These are phyloP conservation scores for Gyromitra esculenta DNA, from an alignment of 2,329 filamentous ascomycete species.

Conservation along the genomic window DNA sequence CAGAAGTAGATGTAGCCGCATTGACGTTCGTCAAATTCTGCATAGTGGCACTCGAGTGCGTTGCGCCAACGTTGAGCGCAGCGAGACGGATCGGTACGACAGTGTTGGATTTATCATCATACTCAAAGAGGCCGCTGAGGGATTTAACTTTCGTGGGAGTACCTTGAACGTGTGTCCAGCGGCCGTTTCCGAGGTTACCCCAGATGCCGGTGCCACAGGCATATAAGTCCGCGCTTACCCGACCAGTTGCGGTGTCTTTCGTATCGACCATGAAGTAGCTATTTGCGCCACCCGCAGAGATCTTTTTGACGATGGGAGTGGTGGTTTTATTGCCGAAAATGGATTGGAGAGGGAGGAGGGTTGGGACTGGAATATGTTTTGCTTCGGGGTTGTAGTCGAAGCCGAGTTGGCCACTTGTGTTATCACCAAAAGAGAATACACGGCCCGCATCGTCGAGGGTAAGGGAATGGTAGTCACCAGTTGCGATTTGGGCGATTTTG, in stretches of 20 bases:
- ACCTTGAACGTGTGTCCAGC: slow-evolving; percentile 86
- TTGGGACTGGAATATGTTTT: slow-evolving; percentile 74
- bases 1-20: slow-evolving; percentile 65
- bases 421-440: slow-evolving; percentile 90
- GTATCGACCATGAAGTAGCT: slow-evolving; percentile 89
- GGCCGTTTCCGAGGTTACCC: slow-evolving; percentile 83
- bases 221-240: slow-evolving; percentile 80
- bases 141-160: slow-evolving; percentile 81
- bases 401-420: slow-evolving; percentile 90
- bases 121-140: slow-evolving; percentile 86
- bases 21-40: slow-evolving; percentile 77
- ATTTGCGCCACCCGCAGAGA: slow-evolving; percentile 86
- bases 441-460: slow-evolving; percentile 78
- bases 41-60: slow-evolving; percentile 84
- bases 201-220: slow-evolving; percentile 86
- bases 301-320: slow-evolving; percentile 74
- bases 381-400: slow-evolving; percentile 73
- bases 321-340: slow-evolving; percentile 73
- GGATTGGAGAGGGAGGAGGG: slow-evolving; percentile 73
- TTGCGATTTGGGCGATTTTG: slow-evolving; percentile 77
- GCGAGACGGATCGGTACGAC: slow-evolving; percentile 81
- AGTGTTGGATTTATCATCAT: slow-evolving; percentile 75
- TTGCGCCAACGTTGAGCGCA: slow-evolving; percentile 77
- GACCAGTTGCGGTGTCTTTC: slow-evolving; percentile 59
- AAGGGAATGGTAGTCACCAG: slow-evolving; percentile 87